Base-by-base conservation (phyloP, 2,329 filamentous ascomycete genomes). In the Stachybotrys echinatus region DNA sequence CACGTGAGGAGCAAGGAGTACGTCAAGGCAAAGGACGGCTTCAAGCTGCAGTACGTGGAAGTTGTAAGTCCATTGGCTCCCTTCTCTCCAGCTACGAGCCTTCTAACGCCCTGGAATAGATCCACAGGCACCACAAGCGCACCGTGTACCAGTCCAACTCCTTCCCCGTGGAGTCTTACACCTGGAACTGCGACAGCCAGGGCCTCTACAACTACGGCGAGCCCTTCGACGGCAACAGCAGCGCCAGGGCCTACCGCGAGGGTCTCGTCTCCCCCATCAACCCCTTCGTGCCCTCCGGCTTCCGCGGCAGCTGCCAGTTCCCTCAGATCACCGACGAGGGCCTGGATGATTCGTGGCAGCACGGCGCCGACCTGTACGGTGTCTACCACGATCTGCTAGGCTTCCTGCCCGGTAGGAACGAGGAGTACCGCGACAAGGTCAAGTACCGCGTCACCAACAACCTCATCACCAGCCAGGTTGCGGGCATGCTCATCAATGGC, bases 111-210 rank as follows among this genome's bases (percentile, higher is more conserved):
- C 12, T 19, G n/a, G 10, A 12, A 14, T 50, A 85, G 76, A 87
- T 92, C 46, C 89, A 94, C 61, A 80, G 89, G 47, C 89, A 94
- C 63, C 89, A 94, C 67, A 94, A 94, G 64, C 81, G 89, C 20
- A 94, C 88, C 0, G 88, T 88, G 0, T 94, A 94, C 63, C 80
- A 86, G 2, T 75, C 78, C 48, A 95, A 94, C 62, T 81, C 83
- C 0, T 92, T 94, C 58, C 88, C 88, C 0, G 71, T 80, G 1
- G 89, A 94, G 63, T 71, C 80, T 0, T 88, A 89, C 61, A 69
- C 72, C 18, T 94, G 88, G 89, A 68, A 85, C 61, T 94, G 89
- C 64, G 72, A 81, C 50, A 83, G 90, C 54, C 75, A 85, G 57
- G 84, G 77, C 0, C 74, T 92, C 2, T 90, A 83, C 67, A 85